These are phyloP conservation scores for Lactifluus hygrophoroides DNA, from an alignment of 768 basidiomycete genomes.

Conservation along the genomic window DNA sequence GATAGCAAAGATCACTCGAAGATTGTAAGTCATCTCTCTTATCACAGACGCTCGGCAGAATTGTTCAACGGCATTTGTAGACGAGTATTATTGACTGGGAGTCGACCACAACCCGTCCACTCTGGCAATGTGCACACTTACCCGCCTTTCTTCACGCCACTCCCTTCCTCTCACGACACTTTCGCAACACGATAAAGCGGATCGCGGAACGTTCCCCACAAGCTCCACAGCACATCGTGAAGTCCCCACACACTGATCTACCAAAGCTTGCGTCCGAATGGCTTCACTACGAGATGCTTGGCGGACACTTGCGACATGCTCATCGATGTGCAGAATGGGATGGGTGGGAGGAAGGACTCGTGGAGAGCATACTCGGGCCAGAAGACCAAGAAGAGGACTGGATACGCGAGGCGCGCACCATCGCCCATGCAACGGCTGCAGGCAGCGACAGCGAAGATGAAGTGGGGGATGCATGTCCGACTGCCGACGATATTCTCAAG, in stretches of 20 bases:
- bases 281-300: conserved; percentile 62
- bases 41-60: not conserved
- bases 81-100: conserved; percentile 89
- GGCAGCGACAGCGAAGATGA: conserved; percentile 9
- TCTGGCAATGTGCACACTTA: conserved; percentile 79
- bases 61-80: conserved; percentile 31
- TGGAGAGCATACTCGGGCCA: conserved; percentile 64
- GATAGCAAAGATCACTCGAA: conserved; percentile 56
- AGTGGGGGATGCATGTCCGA: conserved; percentile 12
- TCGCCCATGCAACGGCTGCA: not conserved
- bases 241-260: conserved; percentile 26
- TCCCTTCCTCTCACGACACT: conserved; percentile 62
- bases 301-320: conserved; percentile 60
- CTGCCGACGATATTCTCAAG: conserved; percentile 17
- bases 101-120: conserved; percentile 77
- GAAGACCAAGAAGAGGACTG: conserved; percentile 66
- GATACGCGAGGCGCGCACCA: conserved; percentile 31
- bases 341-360: conserved; percentile 83
- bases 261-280: conserved; percentile 52
- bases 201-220: conserved; percentile 29
- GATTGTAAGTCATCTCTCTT: conserved; percentile 46
- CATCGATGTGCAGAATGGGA: conserved; percentile 85
- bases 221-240: conserved; percentile 21
- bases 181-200: conserved; percentile 53
- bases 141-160: conserved; percentile 75